Percentiles rank a stretch among this genome's conserved stretches.
Conservation (phyloP, 371 early-diverging fungal genomes). For the Amoeboradix gromovi region DNA sequence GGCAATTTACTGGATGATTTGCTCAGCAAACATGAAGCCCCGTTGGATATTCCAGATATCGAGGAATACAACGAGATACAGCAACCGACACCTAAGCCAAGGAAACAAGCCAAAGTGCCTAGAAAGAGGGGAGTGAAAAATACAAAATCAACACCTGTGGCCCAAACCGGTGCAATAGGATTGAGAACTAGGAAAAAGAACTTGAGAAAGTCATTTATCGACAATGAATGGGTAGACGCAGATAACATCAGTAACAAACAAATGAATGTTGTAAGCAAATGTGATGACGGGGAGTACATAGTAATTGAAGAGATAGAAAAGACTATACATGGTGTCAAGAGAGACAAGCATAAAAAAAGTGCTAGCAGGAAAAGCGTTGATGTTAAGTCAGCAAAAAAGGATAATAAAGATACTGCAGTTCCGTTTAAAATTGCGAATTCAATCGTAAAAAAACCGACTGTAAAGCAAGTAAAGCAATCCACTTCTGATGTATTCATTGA, state of each 20-base stretch:
- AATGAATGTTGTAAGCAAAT: background rate
- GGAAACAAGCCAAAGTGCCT: too few species aligned
- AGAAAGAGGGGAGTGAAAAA: too few species aligned
- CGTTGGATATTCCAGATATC: too few species aligned
- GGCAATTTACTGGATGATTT: too few species aligned
- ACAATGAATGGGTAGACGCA: background rate
- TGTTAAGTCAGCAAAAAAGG: background rate
- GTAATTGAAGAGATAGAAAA: background rate
- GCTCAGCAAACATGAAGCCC: too few species aligned
- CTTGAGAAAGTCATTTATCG: background rate
- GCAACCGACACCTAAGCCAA: too few species aligned
- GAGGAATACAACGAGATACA: too few species aligned
- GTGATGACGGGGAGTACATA: background rate
- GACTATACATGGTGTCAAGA: background rate
- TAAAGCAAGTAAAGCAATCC: background rate
- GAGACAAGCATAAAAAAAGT: background rate
- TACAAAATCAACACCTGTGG: too few species aligned
- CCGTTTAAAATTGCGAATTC: background rate
- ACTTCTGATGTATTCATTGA: background rate
- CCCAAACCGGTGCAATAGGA: too few species aligned
- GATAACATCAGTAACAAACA: background rate
- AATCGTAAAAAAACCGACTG: background rate
- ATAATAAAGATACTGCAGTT: background rate
- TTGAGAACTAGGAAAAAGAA: background rate
- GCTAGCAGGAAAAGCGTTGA: background rate